phyloP scores from a whole-genome alignment of 306 rosid species.

The Ceratonia siliqua region DNA sequence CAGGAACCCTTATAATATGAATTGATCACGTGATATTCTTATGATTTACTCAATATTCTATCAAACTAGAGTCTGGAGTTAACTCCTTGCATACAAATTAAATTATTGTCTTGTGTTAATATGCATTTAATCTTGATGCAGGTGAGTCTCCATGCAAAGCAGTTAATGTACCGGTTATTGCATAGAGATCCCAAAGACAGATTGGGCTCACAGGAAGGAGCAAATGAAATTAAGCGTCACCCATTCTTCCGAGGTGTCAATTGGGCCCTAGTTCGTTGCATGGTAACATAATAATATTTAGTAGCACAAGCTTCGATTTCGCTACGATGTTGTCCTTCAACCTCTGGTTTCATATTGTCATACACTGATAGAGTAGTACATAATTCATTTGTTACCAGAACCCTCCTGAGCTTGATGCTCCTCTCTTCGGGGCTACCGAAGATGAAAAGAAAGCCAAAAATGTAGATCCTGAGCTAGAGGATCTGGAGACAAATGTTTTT shows the following conservation, averaged over 20 bases:
- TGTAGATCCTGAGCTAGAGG: constrained; percentile 58
- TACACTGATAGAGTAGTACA: neutral
- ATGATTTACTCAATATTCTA: neutral
- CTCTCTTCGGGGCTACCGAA: constrained; percentile 49
- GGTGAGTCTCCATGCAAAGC: constrained; percentile 79
- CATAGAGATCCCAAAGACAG: constrained; percentile 83
- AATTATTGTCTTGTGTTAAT: constrained; percentile 10
- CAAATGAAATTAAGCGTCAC: constrained; percentile 79
- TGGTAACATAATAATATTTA: constrained; percentile 49
- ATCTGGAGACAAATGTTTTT: constrained; percentile 62
- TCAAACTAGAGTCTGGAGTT: neutral
- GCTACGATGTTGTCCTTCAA: neutral
- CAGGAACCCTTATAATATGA: neutral
- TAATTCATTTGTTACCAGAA: constrained; percentile 43
- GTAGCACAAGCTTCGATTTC: neutral
- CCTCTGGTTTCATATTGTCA: neutral
- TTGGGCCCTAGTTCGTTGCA: constrained; percentile 93
- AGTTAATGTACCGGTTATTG: constrained; percentile 71
- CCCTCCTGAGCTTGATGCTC: constrained; percentile 84
- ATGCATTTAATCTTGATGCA: constrained; percentile 41
- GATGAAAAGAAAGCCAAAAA: constrained; percentile 52
- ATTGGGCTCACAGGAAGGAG: constrained; percentile 84
- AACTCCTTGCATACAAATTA: neutral
- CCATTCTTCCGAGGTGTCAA: constrained; percentile 80
- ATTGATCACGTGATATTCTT: neutral